Conservation (phyloP, 2,329 filamentous ascomycete species). For the Colletotrichum liriopes region DNA sequence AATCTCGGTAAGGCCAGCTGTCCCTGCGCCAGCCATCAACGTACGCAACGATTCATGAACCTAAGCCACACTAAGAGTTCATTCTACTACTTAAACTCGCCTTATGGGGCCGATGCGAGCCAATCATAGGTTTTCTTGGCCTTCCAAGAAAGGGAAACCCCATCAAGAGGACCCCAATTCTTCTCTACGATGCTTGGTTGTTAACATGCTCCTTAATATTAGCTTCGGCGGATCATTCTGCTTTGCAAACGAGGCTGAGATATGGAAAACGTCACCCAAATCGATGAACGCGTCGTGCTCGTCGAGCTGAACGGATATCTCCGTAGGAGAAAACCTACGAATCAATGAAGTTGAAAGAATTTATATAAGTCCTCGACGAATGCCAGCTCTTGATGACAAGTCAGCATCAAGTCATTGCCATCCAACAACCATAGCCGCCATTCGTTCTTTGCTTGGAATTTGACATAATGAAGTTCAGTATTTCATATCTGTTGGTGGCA, state of each 20-base stretch:
- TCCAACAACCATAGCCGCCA: not conserved
- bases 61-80: constrained; percentile 16
- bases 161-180: not conserved
- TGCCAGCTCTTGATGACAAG: not conserved
- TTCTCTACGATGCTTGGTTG: not conserved
- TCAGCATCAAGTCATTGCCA: not conserved
- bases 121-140: not conserved
- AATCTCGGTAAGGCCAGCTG: not conserved
- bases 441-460: not conserved
- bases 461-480: constrained; percentile 9
- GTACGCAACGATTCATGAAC: constrained; percentile 18
- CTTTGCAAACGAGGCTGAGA: constrained; percentile 19
- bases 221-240: not conserved
- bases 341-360: too few relatives aligned
- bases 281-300: constrained; percentile 17
- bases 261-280: constrained; percentile 1
- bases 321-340: not conserved
- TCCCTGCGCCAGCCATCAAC: not conserved
- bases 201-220: constrained; percentile 21
- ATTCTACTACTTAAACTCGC: constrained; percentile 3
- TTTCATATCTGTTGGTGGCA: constrained; percentile 6
- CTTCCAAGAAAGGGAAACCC: not conserved
- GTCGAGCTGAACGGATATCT: not conserved
- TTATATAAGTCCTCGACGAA: not conserved
- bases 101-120: constrained; percentile 21